Conservation (phyloP, 345 rosid species). For the Murraya koenigii region DNA sequence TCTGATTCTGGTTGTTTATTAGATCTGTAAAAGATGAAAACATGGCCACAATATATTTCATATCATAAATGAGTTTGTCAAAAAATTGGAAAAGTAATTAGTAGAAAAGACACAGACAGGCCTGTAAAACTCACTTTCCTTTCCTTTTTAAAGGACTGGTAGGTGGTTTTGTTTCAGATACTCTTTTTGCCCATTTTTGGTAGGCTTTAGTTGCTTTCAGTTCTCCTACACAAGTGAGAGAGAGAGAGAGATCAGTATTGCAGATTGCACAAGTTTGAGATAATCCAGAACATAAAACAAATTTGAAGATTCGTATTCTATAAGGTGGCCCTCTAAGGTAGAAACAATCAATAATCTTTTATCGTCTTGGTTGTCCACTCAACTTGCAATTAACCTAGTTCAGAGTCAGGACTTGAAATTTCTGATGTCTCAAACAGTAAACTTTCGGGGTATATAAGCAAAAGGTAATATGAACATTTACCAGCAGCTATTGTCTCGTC, state of each 20-base stretch:
- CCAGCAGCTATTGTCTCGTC: conserved; percentile 75
- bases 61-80: not conserved
- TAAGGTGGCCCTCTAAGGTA: not conserved
- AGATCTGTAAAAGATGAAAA: conserved; percentile 36
- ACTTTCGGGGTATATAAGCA: not conserved
- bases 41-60: not conserved
- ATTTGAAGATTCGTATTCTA: not conserved
- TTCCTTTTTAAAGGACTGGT: conserved; percentile 50
- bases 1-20: conserved; percentile 50
- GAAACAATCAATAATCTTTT: not conserved
- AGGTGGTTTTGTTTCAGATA: conserved; percentile 70
- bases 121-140: conserved; percentile 50
- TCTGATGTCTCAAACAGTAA: not conserved
- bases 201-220: conserved; percentile 70
- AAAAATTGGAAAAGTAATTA: not conserved
- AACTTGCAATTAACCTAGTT: not conserved
- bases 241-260: not conserved
- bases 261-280: not conserved
- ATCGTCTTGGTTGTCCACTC: not conserved
- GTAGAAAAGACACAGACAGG: not conserved
- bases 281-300: not conserved
- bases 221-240: conserved; percentile 46
- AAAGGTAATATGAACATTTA: conserved; percentile 15
- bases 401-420: not conserved
- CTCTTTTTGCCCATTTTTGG: conserved; percentile 72